Evolutionary conservation across 2,329 filamentous ascomycete species (phyloP).

Genomic region (Colletotrichum eleusines): DNA sequence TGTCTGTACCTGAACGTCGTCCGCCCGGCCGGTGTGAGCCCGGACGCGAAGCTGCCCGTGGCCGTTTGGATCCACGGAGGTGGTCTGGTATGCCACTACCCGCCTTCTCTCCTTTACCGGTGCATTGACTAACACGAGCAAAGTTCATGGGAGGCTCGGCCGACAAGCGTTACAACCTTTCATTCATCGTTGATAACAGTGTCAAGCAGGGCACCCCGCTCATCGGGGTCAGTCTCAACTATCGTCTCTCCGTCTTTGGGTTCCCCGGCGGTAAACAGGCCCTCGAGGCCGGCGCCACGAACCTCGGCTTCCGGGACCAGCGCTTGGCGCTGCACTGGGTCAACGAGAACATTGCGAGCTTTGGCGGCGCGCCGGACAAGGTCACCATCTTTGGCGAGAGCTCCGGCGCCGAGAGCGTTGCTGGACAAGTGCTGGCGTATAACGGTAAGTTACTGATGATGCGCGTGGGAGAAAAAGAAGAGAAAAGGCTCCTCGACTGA

Average conservation of each 20-base stretch:
- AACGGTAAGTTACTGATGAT: slow-evolving; percentile 51
- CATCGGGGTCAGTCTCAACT: slow-evolving; percentile 63
- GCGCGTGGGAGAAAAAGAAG: neutral
- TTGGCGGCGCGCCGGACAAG: slow-evolving; percentile 58
- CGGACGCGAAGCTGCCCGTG: slow-evolving; percentile 61
- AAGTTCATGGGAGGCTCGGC: slow-evolving; percentile 47
- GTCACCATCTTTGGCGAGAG: slow-evolving; percentile 66
- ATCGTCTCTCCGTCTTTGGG: slow-evolving; percentile 61
- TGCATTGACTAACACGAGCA: slow-evolving; percentile 9
- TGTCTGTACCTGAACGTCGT: slow-evolving; percentile 74
- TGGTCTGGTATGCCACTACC: slow-evolving; percentile 42
- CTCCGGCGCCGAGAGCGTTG: slow-evolving; percentile 61
- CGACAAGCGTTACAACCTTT: slow-evolving; percentile 70
- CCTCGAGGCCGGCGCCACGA: slow-evolving; percentile 56
- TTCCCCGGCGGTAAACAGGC: slow-evolving; percentile 59
- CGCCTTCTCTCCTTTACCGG: too few relatives aligned
- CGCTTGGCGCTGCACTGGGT: slow-evolving; percentile 61
- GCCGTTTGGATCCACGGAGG: slow-evolving; percentile 69
- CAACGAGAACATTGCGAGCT: slow-evolving; percentile 59
- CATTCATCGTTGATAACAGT: slow-evolving; percentile 65
- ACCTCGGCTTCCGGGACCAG: slow-evolving; percentile 63
- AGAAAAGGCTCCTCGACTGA: neutral
- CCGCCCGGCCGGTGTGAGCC: slow-evolving; percentile 61
- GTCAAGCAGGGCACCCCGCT: slow-evolving; percentile 59
- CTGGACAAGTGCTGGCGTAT: slow-evolving; percentile 60